Evolutionary conservation across 192 early-diverging fungal species (phyloP), one percentile per base, ranked within the genome.

Genomic region (Mortierella hygrophila): DNA sequence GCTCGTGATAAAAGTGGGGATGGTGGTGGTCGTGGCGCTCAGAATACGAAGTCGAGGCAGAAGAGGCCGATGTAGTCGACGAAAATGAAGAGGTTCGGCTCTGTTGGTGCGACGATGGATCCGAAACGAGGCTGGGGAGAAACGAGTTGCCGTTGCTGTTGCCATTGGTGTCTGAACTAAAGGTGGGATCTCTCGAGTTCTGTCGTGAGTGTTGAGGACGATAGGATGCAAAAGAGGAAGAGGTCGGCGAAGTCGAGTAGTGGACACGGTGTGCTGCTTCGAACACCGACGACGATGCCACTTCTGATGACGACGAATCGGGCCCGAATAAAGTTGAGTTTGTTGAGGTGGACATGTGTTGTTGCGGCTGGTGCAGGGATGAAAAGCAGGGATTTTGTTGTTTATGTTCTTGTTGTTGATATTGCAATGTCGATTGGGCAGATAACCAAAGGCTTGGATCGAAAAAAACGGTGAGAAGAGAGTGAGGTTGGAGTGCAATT

Each of bases 191-290:
- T 29, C 72, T 41, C 1, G 72, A 74, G 49, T 55, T 16, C 29
- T 74, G 73, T 55, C 73, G 29, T n/a, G 73, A 55, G 26, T 47
- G 49, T 38, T 52, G 73, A 18, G 49, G 49, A 65, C 60, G 60
- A 65, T 65, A 65, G 7, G 23, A 65, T 21, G 71, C 32, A 16
- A 21, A 72, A 41, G 44, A 23, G 40, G 29, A 72, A 40, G 71
- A 26, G 26, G 42, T 41, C 4, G 26, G 46, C 11, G n/a, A 47
- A 47, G 72, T 73, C 32, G 72, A 73, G 72, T 26, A 49, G 42
- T 32, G 46, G 40, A 49, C 23, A 73, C 41, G 60, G 32, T 65
- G 60, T 65, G 60, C 11, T 65, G 60, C 60, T 65, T 65, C 60
- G 60, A 65, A 65, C 11, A 23, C 60, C 29, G 49, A 52, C 49